phyloP scores from a whole-genome alignment of 305 asterid genomes.

The Fraxinus baroniana region DNA sequence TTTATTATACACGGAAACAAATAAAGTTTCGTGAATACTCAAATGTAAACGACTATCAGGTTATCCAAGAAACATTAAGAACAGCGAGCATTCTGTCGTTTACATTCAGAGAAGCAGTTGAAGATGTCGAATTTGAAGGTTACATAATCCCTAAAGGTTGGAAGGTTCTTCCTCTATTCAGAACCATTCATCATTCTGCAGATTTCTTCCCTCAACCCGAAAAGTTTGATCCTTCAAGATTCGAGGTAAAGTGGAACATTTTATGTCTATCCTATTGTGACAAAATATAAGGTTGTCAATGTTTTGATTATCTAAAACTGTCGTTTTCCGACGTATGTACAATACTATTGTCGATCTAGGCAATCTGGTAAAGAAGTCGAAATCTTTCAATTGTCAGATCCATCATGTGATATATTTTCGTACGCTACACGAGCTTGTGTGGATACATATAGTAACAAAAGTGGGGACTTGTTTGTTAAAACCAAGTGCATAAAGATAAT shows the following conservation, averaged over 20 bases:
- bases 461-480: not conserved
- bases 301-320: conserved; percentile 28
- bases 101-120: conserved; percentile 69
- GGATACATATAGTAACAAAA: too few relatives aligned
- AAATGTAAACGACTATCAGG: conserved; percentile 26
- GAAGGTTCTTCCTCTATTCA: conserved; percentile 78
- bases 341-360: not conserved
- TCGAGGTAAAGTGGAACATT: conserved; percentile 41
- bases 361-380: not conserved
- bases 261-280: conserved; percentile 9
- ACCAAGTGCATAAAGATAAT: not conserved
- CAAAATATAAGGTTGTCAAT: conserved; percentile 46
- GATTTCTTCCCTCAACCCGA: conserved; percentile 70
- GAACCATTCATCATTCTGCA: conserved; percentile 60
- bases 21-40: not conserved
- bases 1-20: too few relatives aligned
- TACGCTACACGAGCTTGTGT: too few relatives aligned
- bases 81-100: conserved; percentile 66
- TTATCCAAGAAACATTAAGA: conserved; percentile 71
- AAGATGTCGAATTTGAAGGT: conserved; percentile 65
- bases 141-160: conserved; percentile 76
- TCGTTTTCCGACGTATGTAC: not conserved
- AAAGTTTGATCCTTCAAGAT: conserved; percentile 71
- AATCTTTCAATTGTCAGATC: conserved; percentile 26
- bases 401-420: conserved; percentile 37